Conservation (phyloP, 2,329 filamentous ascomycete species). For the Colletotrichum sansevieriae region DNA sequence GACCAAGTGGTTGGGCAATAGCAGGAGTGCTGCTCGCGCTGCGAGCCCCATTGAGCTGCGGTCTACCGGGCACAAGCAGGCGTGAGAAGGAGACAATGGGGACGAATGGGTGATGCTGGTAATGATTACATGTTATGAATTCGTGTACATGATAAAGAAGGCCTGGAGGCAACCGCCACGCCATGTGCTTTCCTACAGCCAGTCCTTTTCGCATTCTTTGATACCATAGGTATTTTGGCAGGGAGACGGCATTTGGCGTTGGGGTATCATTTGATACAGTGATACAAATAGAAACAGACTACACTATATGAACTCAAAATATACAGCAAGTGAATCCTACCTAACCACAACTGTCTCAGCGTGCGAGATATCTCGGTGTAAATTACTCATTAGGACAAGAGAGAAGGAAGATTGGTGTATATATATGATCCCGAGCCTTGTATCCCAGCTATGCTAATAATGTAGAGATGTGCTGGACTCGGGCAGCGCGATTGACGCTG, state of each 20-base stretch:
- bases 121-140: background rate
- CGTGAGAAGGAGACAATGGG: background rate
- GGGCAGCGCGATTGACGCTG: no score
- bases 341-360: background rate
- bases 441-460: no score
- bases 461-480: no score
- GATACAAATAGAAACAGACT: constrained; percentile 1
- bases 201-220: constrained; percentile 18
- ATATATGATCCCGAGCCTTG: constrained; percentile 14
- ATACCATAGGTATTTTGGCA: constrained; percentile 13
- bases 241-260: constrained; percentile 10
- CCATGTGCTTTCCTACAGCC: background rate
- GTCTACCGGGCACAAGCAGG: constrained; percentile 4
- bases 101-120: background rate
- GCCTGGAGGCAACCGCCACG: background rate
- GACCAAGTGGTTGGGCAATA: constrained; percentile 32
- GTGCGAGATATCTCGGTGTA: background rate
- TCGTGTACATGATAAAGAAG: constrained; percentile 8
- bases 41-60: constrained; percentile 28
- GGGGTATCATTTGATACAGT: background rate
- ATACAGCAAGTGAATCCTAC: background rate
- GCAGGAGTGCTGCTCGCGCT: background rate
- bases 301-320: background rate
- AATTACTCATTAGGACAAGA: constrained; percentile 26
- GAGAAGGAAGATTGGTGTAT: constrained; percentile 1